phyloP scores from a whole-genome alignment of 1,284 basidiomycete genomes.

The Neotropicomus parvogracilis region DNA sequence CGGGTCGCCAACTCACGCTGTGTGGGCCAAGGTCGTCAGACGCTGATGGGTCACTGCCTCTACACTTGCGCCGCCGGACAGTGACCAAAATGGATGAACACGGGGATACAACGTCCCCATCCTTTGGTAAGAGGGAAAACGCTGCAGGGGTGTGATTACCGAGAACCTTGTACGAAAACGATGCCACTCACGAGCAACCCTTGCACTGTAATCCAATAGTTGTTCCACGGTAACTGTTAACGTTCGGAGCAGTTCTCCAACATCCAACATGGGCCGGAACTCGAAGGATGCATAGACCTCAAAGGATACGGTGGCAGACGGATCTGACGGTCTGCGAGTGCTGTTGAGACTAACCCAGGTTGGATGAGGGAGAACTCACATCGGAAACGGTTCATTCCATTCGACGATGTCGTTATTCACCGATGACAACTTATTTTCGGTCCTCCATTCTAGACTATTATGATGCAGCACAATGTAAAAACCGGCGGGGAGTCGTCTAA shows the following conservation, averaged over 20 bases:
- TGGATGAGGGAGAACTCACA: neutral
- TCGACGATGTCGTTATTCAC: neutral
- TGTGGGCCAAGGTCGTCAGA: neutral
- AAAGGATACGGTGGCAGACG: neutral
- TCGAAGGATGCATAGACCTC: neutral
- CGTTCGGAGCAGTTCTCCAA: neutral
- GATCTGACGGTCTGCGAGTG: neutral
- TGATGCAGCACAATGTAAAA: neutral
- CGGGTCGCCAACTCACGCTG: neutral
- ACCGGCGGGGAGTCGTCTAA: neutral
- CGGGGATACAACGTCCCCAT: neutral
- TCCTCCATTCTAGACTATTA: neutral
- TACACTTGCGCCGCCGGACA: too few species aligned
- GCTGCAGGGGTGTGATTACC: neutral
- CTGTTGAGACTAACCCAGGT: neutral
- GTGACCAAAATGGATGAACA: neutral
- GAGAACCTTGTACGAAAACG: neutral
- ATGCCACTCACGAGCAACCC: neutral
- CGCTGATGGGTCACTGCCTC: neutral
- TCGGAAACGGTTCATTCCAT: neutral
- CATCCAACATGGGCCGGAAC: neutral
- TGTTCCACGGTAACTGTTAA: neutral
- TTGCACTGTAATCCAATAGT: neutral
- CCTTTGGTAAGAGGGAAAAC: neutral
- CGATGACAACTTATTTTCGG: neutral